phyloP scores from a whole-genome alignment of 768 basidiomycete genomes.

The Xanthoconium purpureum region DNA sequence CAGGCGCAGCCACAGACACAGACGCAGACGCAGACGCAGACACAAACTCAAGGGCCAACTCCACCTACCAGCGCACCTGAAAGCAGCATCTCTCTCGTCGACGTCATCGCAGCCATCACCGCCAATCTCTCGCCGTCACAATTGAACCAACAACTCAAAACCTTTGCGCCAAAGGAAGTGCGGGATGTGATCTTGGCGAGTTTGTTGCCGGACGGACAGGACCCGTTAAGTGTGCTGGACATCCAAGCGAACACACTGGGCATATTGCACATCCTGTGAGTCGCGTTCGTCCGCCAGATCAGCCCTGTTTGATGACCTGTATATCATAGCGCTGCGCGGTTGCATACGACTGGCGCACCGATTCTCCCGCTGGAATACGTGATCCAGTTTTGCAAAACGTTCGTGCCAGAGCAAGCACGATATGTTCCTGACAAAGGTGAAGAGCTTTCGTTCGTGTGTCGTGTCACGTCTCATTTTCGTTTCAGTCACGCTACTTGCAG shows the following conservation, averaged over 20 bases:
- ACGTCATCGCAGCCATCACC: slow-evolving; percentile 47
- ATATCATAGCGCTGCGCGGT: slow-evolving; percentile 52
- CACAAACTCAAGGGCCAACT: slow-evolving; percentile 5
- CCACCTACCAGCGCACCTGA: slow-evolving; percentile 1
- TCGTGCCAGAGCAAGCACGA: slow-evolving; percentile 61
- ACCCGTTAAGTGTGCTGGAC: slow-evolving; percentile 63
- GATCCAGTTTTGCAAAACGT: slow-evolving; percentile 57
- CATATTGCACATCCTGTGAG: slow-evolving; percentile 71
- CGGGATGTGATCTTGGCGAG: slow-evolving; percentile 56
- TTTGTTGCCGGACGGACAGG: slow-evolving; percentile 54
- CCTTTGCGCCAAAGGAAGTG: slow-evolving; percentile 52
- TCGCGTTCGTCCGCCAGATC: background rate
- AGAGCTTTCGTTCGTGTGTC: background rate
- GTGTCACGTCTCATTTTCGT: slow-evolving; percentile 1
- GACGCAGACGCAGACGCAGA: slow-evolving; percentile 4
- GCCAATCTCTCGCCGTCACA: slow-evolving; percentile 35
- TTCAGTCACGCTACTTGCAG: slow-evolving; percentile 65
- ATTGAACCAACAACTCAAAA: slow-evolving; percentile 45
- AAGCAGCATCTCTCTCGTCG: slow-evolving; percentile 33
- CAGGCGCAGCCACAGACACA: background rate
- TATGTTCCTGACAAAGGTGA: slow-evolving; percentile 67
- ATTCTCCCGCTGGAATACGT: slow-evolving; percentile 45
- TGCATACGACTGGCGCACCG: slow-evolving; percentile 39
- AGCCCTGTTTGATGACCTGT: background rate
- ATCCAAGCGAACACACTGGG: slow-evolving; percentile 57